Base-by-base conservation (phyloP, 345 rosid species). In the Punica granatum region DNA sequence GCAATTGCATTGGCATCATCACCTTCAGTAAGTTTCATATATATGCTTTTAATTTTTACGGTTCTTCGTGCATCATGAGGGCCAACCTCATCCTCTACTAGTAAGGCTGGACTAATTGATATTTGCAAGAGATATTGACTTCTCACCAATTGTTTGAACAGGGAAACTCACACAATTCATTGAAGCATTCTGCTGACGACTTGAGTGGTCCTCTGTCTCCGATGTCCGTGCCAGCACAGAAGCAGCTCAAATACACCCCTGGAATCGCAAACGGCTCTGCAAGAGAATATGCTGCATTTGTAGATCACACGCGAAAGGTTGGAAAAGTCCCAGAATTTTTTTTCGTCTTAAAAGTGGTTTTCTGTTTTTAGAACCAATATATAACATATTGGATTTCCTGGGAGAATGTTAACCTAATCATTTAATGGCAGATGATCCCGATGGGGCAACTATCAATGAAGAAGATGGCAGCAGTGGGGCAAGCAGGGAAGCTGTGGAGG, bases 401-500 rank as follows among this genome's bases (percentile, higher is more conserved):
- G 34, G 5, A 56, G 18, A 56, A 28, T 12, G 25, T 14, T 2
- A 11, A 8, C 4, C 2, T 28, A 56, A 26, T 18, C 34, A 13
- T 26, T 26, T 30, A 6, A 6, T 12, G 18, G 77, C 89, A 94
- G 99, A 94, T 88, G 99, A 77, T 94, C 69, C 96, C 98, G 11
- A 74, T 89, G 72, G 96, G 89, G 61, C 97, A 86, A 69, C 70
- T 84, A 67, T 83, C 99, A 8, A 84, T 77, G 84, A 89, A 80
- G 71, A 94, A 79, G 78, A 72, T 85, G 75, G 83, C 87, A 58
- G 84, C 80, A 26, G 71, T 83, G 32, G 90, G 95, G 60, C 82
- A 88, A 75, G 85, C 90, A 70, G 98, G 97, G 70, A 94, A 85
- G 75, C 83, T 94, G 64, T 91, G 99, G 99, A 91, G 99, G 83